These are phyloP conservation scores for Begonia masoniana DNA, from an alignment of 306 rosid genomes.

Conservation along the genomic window DNA sequence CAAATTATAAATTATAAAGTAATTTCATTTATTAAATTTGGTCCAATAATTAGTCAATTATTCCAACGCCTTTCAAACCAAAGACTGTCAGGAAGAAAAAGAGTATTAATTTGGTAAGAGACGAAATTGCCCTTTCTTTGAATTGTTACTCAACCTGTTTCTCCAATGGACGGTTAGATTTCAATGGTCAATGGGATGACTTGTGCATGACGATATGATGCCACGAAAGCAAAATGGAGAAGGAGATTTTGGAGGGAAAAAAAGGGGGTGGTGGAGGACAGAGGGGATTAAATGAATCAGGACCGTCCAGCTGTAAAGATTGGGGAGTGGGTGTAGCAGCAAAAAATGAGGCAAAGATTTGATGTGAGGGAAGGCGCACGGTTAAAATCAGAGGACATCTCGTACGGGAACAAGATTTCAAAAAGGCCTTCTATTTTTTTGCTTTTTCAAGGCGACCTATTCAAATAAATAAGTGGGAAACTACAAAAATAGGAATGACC, in stretches of 20 bases:
- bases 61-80: too few species aligned
- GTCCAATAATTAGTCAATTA: neutral
- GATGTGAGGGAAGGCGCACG: slow-evolving; percentile 35
- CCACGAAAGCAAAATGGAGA: slow-evolving; percentile 16
- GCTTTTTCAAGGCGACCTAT: too few species aligned
- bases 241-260: slow-evolving; percentile 36
- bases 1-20: too few species aligned
- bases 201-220: slow-evolving; percentile 16
- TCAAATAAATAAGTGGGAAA: too few species aligned
- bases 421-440: too few species aligned
- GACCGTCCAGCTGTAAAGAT: slow-evolving; percentile 24
- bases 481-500: too few species aligned
- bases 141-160: too few species aligned
- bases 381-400: slow-evolving; percentile 12
- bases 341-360: slow-evolving; percentile 14
- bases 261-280: slow-evolving; percentile 20
- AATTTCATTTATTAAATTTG: neutral
- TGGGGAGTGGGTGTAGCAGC: neutral
- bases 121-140: neutral
- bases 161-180: too few species aligned
- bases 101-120: neutral
- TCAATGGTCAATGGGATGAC: slow-evolving; percentile 6
- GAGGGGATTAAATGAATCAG: slow-evolving; percentile 8
- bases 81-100: too few species aligned
- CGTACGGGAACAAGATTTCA: slow-evolving; percentile 10